A percentile compares a stretch with the other conserved stretches of the same genome.
Conservation (phyloP, 73 alveolate genomes). For the Paramecium caudatum region DNA sequence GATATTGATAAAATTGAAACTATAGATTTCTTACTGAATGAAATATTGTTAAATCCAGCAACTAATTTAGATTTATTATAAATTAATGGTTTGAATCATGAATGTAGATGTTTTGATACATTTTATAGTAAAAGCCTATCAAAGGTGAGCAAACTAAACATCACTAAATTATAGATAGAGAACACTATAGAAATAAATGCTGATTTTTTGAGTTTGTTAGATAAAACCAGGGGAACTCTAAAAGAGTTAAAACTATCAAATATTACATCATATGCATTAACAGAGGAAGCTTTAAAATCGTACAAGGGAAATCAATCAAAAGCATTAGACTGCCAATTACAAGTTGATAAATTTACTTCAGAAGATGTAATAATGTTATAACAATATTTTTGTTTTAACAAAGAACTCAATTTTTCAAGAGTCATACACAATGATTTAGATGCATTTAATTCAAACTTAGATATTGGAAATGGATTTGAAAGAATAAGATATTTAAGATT, state of each 20-base stretch:
- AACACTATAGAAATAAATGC: background rate
- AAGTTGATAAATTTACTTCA: background rate
- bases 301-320: background rate
- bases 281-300: background rate
- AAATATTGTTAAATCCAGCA: background rate
- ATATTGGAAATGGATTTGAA: background rate
- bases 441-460: background rate
- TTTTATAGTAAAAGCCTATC: background rate
- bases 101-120: constrained; percentile 22
- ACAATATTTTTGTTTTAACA: constrained; percentile 9
- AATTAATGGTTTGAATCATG: background rate
- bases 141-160: background rate
- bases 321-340: background rate
- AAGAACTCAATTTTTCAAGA: background rate
- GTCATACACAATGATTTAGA: background rate
- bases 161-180: background rate
- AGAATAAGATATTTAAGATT: background rate
- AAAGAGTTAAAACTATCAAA: background rate
- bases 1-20: constrained; percentile 41
- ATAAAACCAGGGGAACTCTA: background rate
- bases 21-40: background rate
- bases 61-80: background rate
- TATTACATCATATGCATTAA: background rate
- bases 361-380: background rate
- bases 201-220: background rate